Percentiles rank a stretch among this genome's conserved stretches.
Conservation (phyloP, 2,329 filamentous ascomycete species). For the Lasiodiplodia sp. region DNA sequence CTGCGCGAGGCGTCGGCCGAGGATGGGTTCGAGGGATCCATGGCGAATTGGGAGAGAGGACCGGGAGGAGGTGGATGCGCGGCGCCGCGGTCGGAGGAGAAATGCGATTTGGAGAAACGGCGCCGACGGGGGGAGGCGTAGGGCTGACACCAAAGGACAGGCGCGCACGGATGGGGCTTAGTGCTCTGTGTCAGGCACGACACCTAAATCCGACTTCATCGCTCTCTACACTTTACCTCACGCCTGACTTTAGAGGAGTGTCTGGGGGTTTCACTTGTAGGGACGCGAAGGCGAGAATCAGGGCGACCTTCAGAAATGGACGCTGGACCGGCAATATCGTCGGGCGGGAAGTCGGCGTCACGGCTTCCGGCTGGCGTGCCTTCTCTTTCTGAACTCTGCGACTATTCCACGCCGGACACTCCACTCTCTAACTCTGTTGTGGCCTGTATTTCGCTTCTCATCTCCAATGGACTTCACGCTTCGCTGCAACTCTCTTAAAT, state of each 20-base stretch:
- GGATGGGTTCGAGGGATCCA: conserved; percentile 35
- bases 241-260: no score
- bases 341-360: not conserved
- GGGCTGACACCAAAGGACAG: conserved; percentile 17
- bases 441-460: not conserved
- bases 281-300: not conserved
- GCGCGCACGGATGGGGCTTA: conserved; percentile 21
- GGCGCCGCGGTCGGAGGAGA: not conserved
- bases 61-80: not conserved
- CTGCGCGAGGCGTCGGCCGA: conserved; percentile 42
- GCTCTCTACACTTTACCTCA: not conserved
- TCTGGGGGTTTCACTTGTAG: not conserved
- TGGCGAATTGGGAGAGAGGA: conserved; percentile 10
- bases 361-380: not conserved
- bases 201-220: conserved; percentile 21
- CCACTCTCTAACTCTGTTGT: not conserved
- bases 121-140: conserved; percentile 2
- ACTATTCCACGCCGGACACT: not conserved
- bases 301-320: not conserved
- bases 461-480: conserved; percentile 74
- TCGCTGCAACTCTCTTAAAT: conserved; percentile 82
- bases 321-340: not conserved
- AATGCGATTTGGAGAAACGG: not conserved
- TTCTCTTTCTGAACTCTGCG: not conserved
- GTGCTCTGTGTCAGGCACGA: conserved; percentile 16